Evolutionary conservation across 2,329 filamentous ascomycete genomes (phyloP).

Genomic region (Lachnellula hyalina): DNA sequence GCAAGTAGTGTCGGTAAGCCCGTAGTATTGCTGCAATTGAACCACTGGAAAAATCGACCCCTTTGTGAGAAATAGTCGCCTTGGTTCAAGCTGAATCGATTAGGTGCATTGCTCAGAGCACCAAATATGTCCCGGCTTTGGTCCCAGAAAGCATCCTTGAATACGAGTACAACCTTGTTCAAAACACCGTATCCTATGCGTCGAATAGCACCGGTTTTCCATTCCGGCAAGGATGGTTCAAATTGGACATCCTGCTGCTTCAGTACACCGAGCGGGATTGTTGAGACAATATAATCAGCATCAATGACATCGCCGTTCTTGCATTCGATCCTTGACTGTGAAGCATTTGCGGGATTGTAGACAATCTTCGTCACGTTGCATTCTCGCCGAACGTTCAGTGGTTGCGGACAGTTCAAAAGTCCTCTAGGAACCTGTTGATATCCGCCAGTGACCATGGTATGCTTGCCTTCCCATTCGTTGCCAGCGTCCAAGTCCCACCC

Average conservation of each 20-base stretch:
- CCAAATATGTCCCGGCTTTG: constrained; percentile 88
- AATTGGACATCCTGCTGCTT: constrained; percentile 82
- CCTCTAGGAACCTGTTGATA: constrained; percentile 93
- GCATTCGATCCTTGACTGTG: constrained; percentile 61
- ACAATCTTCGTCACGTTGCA: constrained; percentile 66
- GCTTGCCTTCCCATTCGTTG: constrained; percentile 93
- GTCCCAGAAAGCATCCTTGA: constrained; percentile 88
- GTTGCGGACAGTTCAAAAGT: constrained; percentile 68
- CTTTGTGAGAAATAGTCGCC: constrained; percentile 72
- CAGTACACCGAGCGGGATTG: constrained; percentile 83
- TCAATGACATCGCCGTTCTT: constrained; percentile 71
- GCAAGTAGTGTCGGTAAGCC: constrained; percentile 84
- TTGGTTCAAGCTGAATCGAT: constrained; percentile 67
- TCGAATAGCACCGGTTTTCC: constrained; percentile 75
- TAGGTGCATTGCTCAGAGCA: constrained; percentile 69
- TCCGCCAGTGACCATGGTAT: constrained; percentile 88
- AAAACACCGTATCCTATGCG: constrained; percentile 88
- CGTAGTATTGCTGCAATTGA: constrained; percentile 87
- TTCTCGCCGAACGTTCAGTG: constrained; percentile 71
- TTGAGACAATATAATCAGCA: constrained; percentile 88
- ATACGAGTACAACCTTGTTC: constrained; percentile 93
- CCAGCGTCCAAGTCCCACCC: constrained; percentile 97
- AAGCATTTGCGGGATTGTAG: constrained; percentile 49
- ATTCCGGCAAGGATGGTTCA: constrained; percentile 79
- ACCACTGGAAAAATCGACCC: constrained; percentile 96